Evolutionary conservation across 2,329 filamentous ascomycete species (phyloP).

Genomic region (Fusarium sp.): DNA sequence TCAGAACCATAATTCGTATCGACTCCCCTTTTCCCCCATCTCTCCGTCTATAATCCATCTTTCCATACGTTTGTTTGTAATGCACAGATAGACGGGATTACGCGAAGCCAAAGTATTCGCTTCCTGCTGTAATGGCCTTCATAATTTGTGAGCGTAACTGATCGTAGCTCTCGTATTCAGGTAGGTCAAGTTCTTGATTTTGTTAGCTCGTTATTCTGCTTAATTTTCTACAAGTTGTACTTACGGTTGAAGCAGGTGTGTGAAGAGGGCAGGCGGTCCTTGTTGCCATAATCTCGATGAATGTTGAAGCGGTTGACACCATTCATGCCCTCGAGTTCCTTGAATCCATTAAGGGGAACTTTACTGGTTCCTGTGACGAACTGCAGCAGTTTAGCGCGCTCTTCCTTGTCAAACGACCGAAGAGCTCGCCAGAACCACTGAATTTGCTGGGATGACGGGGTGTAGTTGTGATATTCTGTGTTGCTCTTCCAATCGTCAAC

Average conservation of each 20-base stretch:
- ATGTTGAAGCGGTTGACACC: constrained; percentile 98
- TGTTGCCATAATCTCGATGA: constrained; percentile 96
- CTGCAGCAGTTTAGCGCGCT: constrained; percentile 94
- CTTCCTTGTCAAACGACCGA: constrained; percentile 97
- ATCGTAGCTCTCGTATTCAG: constrained; percentile 98
- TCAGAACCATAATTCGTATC: constrained; percentile 17
- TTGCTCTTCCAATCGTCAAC: constrained; percentile 99
- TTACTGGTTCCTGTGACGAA: constrained; percentile 99
- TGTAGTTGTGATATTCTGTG: constrained; percentile 98
- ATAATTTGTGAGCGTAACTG: constrained; percentile 84
- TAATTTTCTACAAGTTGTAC: constrained; percentile 54
- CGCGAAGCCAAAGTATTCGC: constrained; percentile 97
- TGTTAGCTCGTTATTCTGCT: constrained; percentile 52
- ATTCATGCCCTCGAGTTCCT: constrained; percentile 99
- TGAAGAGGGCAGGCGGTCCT: constrained; percentile 92
- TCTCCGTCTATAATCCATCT: constrained; percentile 27
- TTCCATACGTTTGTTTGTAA: constrained; percentile 29
- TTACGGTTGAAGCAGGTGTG: constrained; percentile 99
- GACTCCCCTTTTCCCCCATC: constrained; percentile 13
- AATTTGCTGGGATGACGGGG: constrained; percentile 90
- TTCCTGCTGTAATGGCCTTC: constrained; percentile 96
- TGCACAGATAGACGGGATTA: constrained; percentile 55
- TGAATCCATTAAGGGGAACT: constrained; percentile 97
- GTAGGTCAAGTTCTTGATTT: constrained; percentile 86
- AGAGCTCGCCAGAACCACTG: constrained; percentile 99